These are phyloP conservation scores for Pichia ethanolica DNA, from an alignment of 805 yeast species.

Conservation along the genomic window DNA sequence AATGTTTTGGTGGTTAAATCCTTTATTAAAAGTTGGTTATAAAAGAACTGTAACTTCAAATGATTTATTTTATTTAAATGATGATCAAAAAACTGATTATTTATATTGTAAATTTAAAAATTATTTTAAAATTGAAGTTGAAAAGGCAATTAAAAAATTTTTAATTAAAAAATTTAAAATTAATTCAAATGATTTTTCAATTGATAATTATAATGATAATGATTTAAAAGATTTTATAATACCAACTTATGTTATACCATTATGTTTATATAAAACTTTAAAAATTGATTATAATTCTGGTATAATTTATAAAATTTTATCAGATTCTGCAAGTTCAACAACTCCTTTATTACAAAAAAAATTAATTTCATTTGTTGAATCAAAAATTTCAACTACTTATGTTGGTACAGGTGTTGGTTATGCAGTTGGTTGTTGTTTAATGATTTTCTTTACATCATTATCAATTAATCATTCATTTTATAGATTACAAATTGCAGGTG, in stretches of 20 bases:
- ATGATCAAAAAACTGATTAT: slow-evolving; percentile 35
- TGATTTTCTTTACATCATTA: slow-evolving; percentile 44
- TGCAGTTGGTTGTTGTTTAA: slow-evolving; percentile 58
- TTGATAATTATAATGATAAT: slow-evolving; percentile 12
- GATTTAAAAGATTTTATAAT: slow-evolving; percentile 18
- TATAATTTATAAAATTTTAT: slow-evolving; percentile 32
- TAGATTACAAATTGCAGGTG: slow-evolving; percentile 55
- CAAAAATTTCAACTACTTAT: slow-evolving; percentile 32
- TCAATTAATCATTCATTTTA: slow-evolving; percentile 58
- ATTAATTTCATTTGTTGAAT: slow-evolving; percentile 55
- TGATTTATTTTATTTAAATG: slow-evolving; percentile 47
- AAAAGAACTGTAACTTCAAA: slow-evolving; percentile 60
- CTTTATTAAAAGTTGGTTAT: slow-evolving; percentile 59
- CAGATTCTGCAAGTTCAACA: slow-evolving; percentile 43
- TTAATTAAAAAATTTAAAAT: slow-evolving; percentile 8
- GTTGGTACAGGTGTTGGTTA: slow-evolving; percentile 68
- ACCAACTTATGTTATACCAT: slow-evolving; percentile 19
- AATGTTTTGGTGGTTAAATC: slow-evolving; percentile 64
- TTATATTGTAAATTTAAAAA: slow-evolving; percentile 32
- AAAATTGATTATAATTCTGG: slow-evolving; percentile 37
- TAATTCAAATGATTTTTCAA: slow-evolving; percentile 14
- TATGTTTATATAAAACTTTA: slow-evolving; percentile 43
- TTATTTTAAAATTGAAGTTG: slow-evolving; percentile 27
- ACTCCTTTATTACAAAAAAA: slow-evolving; percentile 62
- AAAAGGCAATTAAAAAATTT: slow-evolving; percentile 10